Evolutionary conservation across 352 stramenopile genomes (phyloP).

Genomic region (Blastocystis sp.): DNA sequence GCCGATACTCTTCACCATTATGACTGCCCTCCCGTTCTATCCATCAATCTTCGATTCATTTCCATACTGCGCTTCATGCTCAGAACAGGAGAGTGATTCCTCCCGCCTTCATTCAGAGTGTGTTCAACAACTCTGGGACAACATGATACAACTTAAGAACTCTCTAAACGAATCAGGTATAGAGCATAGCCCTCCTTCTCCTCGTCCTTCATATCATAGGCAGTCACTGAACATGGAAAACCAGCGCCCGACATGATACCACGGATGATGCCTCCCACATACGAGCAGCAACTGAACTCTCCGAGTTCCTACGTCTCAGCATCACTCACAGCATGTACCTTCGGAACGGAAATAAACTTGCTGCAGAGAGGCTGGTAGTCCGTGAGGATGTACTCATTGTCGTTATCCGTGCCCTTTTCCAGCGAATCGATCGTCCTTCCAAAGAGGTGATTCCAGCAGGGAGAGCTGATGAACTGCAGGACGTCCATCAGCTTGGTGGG

Average conservation of each 20-base stretch:
- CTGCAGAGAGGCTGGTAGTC: slow-evolving; percentile 53
- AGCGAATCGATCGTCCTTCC: slow-evolving; percentile 33
- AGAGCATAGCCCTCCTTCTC: slow-evolving; percentile 22
- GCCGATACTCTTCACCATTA: too few species aligned
- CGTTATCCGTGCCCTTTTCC: slow-evolving; percentile 34
- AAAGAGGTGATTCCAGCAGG: slow-evolving; percentile 57
- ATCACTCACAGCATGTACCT: neutral
- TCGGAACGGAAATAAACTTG: slow-evolving; percentile 51
- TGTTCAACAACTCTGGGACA: too few species aligned
- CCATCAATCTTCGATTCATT: too few species aligned
- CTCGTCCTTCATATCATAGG: slow-evolving; percentile 66
- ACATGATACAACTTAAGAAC: neutral
- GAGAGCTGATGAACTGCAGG: slow-evolving; percentile 55
- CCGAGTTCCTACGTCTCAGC: slow-evolving; percentile 26
- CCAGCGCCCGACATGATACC: slow-evolving; percentile 46
- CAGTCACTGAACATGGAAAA: slow-evolving; percentile 60
- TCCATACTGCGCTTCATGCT: too few species aligned
- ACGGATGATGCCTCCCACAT: slow-evolving; percentile 57
- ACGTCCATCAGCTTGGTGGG: slow-evolving; percentile 60
- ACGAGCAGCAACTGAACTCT: slow-evolving; percentile 66
- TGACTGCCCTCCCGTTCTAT: too few species aligned
- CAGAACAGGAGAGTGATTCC: too few species aligned
- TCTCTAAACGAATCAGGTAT: slow-evolving; percentile 44
- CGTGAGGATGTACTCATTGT: slow-evolving; percentile 62
- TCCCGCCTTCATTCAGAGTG: too few species aligned